Evolutionary conservation across 306 rosid species (phyloP), one percentile per base, ranked within the genome.

Genomic region (Cercis canadensis): DNA sequence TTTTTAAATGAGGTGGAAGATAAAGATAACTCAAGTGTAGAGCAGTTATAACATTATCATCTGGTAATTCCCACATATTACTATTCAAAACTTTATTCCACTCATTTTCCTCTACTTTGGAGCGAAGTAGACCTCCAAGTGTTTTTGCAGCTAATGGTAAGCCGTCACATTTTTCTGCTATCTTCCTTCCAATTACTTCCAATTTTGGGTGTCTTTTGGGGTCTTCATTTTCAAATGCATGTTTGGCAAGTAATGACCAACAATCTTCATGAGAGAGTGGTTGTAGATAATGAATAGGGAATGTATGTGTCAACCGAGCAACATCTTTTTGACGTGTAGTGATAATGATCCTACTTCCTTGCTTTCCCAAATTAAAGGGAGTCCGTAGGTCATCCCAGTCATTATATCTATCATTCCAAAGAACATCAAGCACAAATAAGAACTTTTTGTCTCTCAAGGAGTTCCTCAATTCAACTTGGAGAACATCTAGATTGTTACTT

Each of bases 71-170:
- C 78, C 84, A 80, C 17, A 75, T 69, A 52, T 62, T 67, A 33
- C 62, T 70, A 14, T 62, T 51, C 51, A 67, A 5, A 18, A 75
- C 46, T 21, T 65, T 75, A 36, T 63, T 71, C 85, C 85, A 75
- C 19, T 76, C 75, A 24, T 75, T 54, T 53, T 65, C 71, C n/a
- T 70, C 73, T 4, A 7, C 16, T 63, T 65, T 70, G 8, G 75
- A 65, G 41, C 58, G 75, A 65, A 80, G 24, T 4, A 80, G 19
- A 31, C 67, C 56, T 70, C 78, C 84, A 18, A 80, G 31, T 58
- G 74, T 64, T 62, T 80, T 75, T 40, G 57, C 78, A 14, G 78
- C 84, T 55, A 70, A 17, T 14, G 84, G 84, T 71, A 80, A 51
- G 24, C 82, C 81, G 34, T 55, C 75, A 34, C 85, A 76, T 74